phyloP scores from a whole-genome alignment of 805 yeast species.

The Cyberlindnera mycetangii region DNA sequence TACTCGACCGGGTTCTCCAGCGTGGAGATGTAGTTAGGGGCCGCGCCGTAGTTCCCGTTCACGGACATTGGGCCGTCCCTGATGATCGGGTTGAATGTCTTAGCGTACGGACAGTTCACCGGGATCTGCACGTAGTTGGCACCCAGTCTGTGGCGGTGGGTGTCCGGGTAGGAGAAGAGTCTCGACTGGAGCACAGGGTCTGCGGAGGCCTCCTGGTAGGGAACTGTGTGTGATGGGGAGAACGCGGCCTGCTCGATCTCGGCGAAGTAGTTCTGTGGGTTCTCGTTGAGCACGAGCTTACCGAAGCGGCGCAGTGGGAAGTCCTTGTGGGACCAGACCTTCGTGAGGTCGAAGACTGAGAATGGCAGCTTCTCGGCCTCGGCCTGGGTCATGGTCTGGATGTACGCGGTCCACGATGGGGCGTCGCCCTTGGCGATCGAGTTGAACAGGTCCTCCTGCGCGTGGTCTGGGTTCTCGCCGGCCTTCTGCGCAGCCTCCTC shows the following conservation, averaged over 20 bases:
- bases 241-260: constrained; percentile 86
- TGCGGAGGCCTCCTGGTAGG: constrained; percentile 77
- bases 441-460: constrained; percentile 76
- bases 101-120: constrained; percentile 77
- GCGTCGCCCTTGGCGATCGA: constrained; percentile 72
- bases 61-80: constrained; percentile 81
- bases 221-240: constrained; percentile 82
- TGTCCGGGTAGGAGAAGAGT: constrained; percentile 79
- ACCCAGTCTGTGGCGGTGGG: constrained; percentile 78
- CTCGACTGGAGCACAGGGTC: constrained; percentile 84
- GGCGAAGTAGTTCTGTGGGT: constrained; percentile 84
- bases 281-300: constrained; percentile 72
- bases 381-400: constrained; percentile 83
- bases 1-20: constrained; percentile 35
- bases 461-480: constrained; percentile 80
- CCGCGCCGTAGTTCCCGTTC: constrained; percentile 68
- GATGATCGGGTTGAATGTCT: constrained; percentile 62
- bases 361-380: constrained; percentile 74
- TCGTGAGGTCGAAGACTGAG: constrained; percentile 86
- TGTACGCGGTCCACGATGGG: constrained; percentile 83
- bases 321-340: constrained; percentile 86
- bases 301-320: constrained; percentile 89
- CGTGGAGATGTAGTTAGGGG: constrained; percentile 71
- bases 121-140: constrained; percentile 81
- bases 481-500: constrained; percentile 37